These are phyloP conservation scores for Septoria petroselini DNA, from an alignment of 2,329 filamentous ascomycete species.

Conservation along the genomic window DNA sequence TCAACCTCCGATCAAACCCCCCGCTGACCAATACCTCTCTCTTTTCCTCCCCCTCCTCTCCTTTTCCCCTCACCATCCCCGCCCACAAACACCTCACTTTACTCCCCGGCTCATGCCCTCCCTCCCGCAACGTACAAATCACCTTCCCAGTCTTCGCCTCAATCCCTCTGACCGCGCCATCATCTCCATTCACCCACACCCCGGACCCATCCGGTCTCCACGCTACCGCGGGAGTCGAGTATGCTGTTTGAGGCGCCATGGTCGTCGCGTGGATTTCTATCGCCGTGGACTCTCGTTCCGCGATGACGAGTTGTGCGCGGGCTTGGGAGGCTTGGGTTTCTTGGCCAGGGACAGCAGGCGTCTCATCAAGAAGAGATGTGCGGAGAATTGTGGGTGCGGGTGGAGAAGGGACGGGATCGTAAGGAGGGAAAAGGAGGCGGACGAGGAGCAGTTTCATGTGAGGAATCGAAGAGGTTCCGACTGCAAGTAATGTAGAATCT, in stretches of 20 bases:
- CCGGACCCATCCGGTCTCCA: constrained; percentile 62
- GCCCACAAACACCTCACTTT: constrained; percentile 60
- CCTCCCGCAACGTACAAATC: constrained; percentile 42
- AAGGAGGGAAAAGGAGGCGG: constrained; percentile 53
- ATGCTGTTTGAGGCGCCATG: constrained; percentile 61
- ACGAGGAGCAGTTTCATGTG: constrained; percentile 62
- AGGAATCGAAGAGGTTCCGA: constrained; percentile 59
- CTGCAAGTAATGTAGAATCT: constrained; percentile 54
- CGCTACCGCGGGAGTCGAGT: constrained; percentile 59
- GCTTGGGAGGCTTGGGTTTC: constrained; percentile 41
- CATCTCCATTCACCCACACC: constrained; percentile 64
- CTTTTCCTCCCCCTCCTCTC: constrained; percentile 43
- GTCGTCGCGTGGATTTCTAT: constrained; percentile 60
- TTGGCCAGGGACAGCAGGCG: constrained; percentile 12
- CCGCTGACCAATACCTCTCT: constrained; percentile 60
- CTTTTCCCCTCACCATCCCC: constrained; percentile 41
- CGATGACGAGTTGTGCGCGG: constrained; percentile 49
- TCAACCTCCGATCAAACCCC: constrained; percentile 61
- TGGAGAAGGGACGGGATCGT: constrained; percentile 20
- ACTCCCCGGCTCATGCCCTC: constrained; percentile 55
- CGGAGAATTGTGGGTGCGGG: constrained; percentile 17
- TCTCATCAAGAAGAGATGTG: constrained; percentile 30
- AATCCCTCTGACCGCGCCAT: constrained; percentile 59
- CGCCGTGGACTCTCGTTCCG: constrained; percentile 58
- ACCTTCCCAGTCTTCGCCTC: constrained; percentile 59